Evolutionary conservation across 163 green algal species (phyloP).

Genomic region (Chlorella variabilis): DNA sequence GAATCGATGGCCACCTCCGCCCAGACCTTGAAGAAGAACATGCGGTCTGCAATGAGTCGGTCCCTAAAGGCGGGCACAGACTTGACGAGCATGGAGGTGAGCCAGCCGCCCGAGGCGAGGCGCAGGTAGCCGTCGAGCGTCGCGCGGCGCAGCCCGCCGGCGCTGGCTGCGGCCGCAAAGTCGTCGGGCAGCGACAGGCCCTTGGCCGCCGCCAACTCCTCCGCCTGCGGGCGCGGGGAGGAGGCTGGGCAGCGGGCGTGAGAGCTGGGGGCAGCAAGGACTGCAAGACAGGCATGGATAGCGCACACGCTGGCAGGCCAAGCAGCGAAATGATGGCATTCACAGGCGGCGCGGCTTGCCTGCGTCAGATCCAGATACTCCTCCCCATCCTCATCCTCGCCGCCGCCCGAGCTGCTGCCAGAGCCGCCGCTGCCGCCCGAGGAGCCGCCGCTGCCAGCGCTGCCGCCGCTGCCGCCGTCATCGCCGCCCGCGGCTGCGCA

Average conservation of each 20-base stretch:
- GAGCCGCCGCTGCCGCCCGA: constrained; percentile 26
- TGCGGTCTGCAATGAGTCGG: constrained; percentile 83
- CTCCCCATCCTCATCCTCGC: constrained; percentile 52
- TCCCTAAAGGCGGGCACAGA: constrained; percentile 79
- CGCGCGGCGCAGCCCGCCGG: constrained; percentile 51
- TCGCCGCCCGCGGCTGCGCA: constrained; percentile 27
- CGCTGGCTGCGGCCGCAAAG: constrained; percentile 57
- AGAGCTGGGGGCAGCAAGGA: not conserved
- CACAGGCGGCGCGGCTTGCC: constrained; percentile 5
- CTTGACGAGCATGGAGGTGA: constrained; percentile 56
- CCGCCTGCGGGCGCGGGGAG: constrained; percentile 58
- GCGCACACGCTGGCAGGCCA: too few species aligned
- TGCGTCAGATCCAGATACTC: constrained; percentile 51
- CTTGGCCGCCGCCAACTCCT: constrained; percentile 64
- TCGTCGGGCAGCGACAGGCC: constrained; percentile 79
- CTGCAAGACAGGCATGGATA: too few species aligned
- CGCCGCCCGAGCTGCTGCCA: constrained; percentile 10
- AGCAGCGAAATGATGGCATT: too few species aligned
- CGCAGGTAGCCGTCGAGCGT: constrained; percentile 52
- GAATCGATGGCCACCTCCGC: constrained; percentile 90
- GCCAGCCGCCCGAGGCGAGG: constrained; percentile 21
- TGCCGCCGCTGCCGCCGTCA: constrained; percentile 20
- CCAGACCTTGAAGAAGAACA: constrained; percentile 92
- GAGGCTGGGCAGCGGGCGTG: not conserved
- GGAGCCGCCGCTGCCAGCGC: constrained; percentile 8